Base-by-base conservation (phyloP, 306 rosid genomes). In the Fagus crenata region DNA sequence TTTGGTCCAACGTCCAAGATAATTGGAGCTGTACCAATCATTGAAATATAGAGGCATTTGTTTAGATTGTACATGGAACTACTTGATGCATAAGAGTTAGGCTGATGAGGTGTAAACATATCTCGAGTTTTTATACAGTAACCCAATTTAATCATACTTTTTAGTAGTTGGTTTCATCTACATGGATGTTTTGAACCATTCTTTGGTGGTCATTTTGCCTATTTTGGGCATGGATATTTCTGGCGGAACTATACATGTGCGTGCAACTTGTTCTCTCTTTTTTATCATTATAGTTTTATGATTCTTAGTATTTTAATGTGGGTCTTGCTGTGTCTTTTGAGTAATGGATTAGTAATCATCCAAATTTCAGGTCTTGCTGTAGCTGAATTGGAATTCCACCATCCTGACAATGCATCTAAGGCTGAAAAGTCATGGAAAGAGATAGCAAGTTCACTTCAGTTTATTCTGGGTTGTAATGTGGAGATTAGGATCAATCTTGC, bases 371-470 rank as follows among this genome's bases (percentile, higher is more conserved):
- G 88, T 78, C 83, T 88, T 7, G 92, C 95, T 5, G 82, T 91
- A 41, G 96, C 90, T 3, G 95, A 88, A 79, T 80, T 93, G 81
- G 92, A 89, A 78, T 93, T 93, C 75, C 86, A 68, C 78, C 93
- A 73, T 76, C 92, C 77, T 15, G 80, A 79, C 49, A 78, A 84
- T 42, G 86, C 84, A 59, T 81, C 86, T 5, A 89, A 81, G 84
- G 98, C 96, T 11, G 95, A 91, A 86, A 89, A 89, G 81, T 89
- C 95, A 15, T 89, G 93, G 98, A 91, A 88, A 85, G 59, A 76
- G 87, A 93, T 93, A 2, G 94, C 95, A 35, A 88, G 85, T 55
- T 88, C 81, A 42, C 85, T 93, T 71, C 96, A 88, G 77, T 71
- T 82, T 46, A 59, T 89, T 37, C 77, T 88, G 51, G 90, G 90